Base-by-base conservation (phyloP, 495 filamentous ascomycete species). In the Hyaloscypha bicolor region DNA sequence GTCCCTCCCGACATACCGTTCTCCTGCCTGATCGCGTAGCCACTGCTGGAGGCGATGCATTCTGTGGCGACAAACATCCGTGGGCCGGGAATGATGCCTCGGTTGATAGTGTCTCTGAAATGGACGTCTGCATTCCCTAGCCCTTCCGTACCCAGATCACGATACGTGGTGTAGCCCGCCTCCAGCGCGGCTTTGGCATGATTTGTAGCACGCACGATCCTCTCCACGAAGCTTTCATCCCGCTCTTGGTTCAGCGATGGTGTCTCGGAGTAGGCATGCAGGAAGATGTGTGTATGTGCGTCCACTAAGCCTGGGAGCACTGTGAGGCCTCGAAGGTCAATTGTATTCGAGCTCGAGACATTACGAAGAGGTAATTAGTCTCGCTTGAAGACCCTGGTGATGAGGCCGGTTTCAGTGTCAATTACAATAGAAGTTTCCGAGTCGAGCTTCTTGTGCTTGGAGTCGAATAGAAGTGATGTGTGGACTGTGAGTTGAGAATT, bases 81-180 rank as follows among this genome's bases (percentile, higher is more conserved):
- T 4, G 51, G 51, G 16, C 51, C 51, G 51, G 51, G 51, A 53
- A 53, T 53, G 5, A 53, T 4, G 16, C 51, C 51, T 6, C 51
- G 5, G 4, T 4, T 14, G 22, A 53, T 53, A 4, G 51, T 14
- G 16, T 53, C 51, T 25, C 51, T 4, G 4, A 53, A 4, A 25
- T 73, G 75, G 33, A 76, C 77, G 66, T 87, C 83, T 25, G 79
- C 78, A 42, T 76, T 75, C 21, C 73, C 72, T 4, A 85, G 72
- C 0, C 78, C 76, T 70, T 85, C 84, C 22, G 80, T 82, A 12
- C 83, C 84, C 1, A 87, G 77, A 67, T 85, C 83, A 29, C 83
- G 79, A 72, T 84, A 85, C 9, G 84, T 85, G 3, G 82, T 85
- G 74, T 81, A 85, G 31, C 84, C 83, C 1, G 83, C 82, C 35